Evolutionary conservation across 2,329 filamentous ascomycete species (phyloP).

Genomic region (Aspergillus japonicus): DNA sequence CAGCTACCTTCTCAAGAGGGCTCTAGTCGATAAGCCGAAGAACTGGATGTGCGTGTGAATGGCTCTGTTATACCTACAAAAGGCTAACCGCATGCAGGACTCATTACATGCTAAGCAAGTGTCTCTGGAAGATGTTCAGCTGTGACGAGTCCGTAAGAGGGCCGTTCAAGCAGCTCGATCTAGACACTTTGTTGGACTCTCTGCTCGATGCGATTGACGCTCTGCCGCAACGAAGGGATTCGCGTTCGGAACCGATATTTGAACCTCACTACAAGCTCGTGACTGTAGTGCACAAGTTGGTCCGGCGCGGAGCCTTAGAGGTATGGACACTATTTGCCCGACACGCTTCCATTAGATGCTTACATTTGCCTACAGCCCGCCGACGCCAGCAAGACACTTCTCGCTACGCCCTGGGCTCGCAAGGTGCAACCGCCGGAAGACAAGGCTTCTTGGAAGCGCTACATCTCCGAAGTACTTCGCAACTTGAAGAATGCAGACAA

Average conservation of each 20-base stretch:
- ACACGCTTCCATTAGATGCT: background rate
- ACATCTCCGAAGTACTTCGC: slow-evolving; percentile 61
- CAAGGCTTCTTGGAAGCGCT: slow-evolving; percentile 57
- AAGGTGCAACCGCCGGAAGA: slow-evolving; percentile 51
- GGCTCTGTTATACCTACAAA: background rate
- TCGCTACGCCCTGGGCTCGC: slow-evolving; percentile 55
- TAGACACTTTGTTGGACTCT: slow-evolving; percentile 55
- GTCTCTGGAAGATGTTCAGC: slow-evolving; percentile 68
- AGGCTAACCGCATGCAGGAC: slow-evolving; percentile 41
- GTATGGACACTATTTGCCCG: slow-evolving; percentile 27
- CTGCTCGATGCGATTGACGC: slow-evolving; percentile 61
- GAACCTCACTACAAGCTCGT: slow-evolving; percentile 93
- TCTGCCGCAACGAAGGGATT: slow-evolving; percentile 61
- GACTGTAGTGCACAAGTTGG: slow-evolving; percentile 77
- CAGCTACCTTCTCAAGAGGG: slow-evolving; percentile 58
- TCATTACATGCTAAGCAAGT: slow-evolving; percentile 70
- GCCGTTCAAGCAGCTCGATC: slow-evolving; percentile 33
- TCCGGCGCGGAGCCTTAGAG: slow-evolving; percentile 51
- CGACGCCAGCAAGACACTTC: slow-evolving; percentile 51
- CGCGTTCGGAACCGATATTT: slow-evolving; percentile 69
- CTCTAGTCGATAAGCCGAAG: slow-evolving; percentile 58
- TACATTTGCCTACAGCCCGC: slow-evolving; percentile 39
- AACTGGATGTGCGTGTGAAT: slow-evolving; percentile 59
- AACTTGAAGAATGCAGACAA: slow-evolving; percentile 71
- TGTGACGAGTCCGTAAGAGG: slow-evolving; percentile 44